Evolutionary conservation across 78 protist genomes (phyloP).

Genomic region (Dictyostelium citrinum): DNA sequence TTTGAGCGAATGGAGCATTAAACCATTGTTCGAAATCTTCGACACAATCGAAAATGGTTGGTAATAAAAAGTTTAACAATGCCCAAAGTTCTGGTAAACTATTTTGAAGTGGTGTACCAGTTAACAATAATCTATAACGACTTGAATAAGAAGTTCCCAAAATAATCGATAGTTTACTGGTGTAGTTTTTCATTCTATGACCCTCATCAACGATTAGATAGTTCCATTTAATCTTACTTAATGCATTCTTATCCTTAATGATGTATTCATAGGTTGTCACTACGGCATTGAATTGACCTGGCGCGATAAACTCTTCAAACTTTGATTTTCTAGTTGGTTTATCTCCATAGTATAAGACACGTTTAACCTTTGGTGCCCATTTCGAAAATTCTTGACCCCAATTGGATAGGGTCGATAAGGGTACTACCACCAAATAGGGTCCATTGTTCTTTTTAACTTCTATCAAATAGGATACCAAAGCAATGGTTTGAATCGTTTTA

Average conservation of each 20-base stretch:
- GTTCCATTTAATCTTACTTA: slow-evolving; percentile 73
- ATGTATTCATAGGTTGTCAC: slow-evolving; percentile 89
- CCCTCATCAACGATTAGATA: slow-evolving; percentile 92
- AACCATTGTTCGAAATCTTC: slow-evolving; percentile 92
- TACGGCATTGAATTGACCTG: slow-evolving; percentile 80
- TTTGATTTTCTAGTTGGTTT: slow-evolving; percentile 40
- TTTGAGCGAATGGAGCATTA: slow-evolving; percentile 88
- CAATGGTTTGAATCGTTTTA: slow-evolving; percentile 96
- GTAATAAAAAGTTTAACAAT: slow-evolving; percentile 93
- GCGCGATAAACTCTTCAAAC: not conserved
- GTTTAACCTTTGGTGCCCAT: slow-evolving; percentile 90
- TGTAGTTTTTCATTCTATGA: slow-evolving; percentile 87
- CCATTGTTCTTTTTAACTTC: slow-evolving; percentile 84
- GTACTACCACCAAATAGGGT: slow-evolving; percentile 97
- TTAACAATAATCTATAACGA: slow-evolving; percentile 84
- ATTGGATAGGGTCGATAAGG: slow-evolving; percentile 92
- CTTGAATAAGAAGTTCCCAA: slow-evolving; percentile 2
- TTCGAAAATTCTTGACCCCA: slow-evolving; percentile 94
- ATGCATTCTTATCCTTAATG: slow-evolving; percentile 56
- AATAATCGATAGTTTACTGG: slow-evolving; percentile 25
- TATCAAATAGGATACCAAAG: slow-evolving; percentile 84
- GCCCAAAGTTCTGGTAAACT: slow-evolving; percentile 93
- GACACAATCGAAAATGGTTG: slow-evolving; percentile 84
- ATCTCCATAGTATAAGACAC: slow-evolving; percentile 86
- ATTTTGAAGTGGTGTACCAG: slow-evolving; percentile 99